phyloP scores from a whole-genome alignment of 73 alveolate species.

The Paramecium tetraurelia region DNA sequence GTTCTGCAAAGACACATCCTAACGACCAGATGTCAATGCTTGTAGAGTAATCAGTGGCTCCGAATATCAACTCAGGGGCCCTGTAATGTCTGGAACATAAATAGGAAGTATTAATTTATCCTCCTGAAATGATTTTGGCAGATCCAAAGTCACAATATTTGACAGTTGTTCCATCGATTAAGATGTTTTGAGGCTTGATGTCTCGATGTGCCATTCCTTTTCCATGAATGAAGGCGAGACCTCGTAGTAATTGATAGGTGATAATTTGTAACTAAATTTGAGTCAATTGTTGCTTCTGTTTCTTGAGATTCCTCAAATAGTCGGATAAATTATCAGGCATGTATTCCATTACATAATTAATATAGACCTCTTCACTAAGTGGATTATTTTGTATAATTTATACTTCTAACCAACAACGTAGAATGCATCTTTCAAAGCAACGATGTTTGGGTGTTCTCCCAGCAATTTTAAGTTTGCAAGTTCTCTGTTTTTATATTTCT shows the following conservation, averaged over 20 bases:
- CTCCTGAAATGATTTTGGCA: constrained; percentile 79
- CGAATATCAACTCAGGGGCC: constrained; percentile 88
- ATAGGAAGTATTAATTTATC: constrained; percentile 83
- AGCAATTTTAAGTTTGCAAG: constrained; percentile 65
- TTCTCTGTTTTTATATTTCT: constrained; percentile 77
- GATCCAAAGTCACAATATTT: constrained; percentile 89
- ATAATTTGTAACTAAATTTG: constrained; percentile 76
- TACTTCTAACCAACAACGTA: constrained; percentile 52
- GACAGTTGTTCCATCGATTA: constrained; percentile 77
- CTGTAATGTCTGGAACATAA: constrained; percentile 82
- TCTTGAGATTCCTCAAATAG: constrained; percentile 73
- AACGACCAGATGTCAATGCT: constrained; percentile 80
- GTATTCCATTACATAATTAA: constrained; percentile 92
- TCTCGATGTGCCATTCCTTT: constrained; percentile 85
- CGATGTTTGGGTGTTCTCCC: constrained; percentile 69
- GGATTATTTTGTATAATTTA: not conserved
- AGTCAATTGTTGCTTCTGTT: constrained; percentile 75
- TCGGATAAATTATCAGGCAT: constrained; percentile 83
- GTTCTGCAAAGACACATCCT: constrained; percentile 94
- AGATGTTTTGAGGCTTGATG: constrained; percentile 81
- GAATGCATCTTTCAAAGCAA: constrained; percentile 55
- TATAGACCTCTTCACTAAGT: constrained; percentile 77
- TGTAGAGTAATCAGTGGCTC: constrained; percentile 64
- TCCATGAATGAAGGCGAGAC: constrained; percentile 83
- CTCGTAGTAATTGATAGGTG: constrained; percentile 87